Conservation (phyloP, 768 basidiomycete genomes). For the Kwoniella sp. region DNA sequence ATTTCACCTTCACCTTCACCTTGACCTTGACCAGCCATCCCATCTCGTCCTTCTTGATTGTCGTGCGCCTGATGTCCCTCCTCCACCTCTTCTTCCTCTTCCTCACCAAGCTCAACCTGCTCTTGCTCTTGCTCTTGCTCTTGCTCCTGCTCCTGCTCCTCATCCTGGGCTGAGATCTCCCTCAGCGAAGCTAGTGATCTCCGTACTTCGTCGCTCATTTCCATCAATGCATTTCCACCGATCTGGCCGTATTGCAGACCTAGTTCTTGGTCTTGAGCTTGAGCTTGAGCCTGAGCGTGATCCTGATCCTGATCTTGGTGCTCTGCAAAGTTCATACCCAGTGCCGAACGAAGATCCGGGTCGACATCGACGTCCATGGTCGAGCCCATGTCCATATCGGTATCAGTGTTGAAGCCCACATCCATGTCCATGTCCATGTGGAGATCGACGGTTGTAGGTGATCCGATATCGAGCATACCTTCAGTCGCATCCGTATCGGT, state of each 20-base stretch:
- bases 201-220: not conserved
- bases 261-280: not conserved
- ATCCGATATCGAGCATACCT: not conserved
- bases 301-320: not conserved
- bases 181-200: not conserved
- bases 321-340: not conserved
- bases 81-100: constrained; percentile 1
- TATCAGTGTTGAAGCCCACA: not conserved
- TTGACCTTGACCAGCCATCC: not conserved
- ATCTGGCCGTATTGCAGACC: not conserved
- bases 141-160: not conserved
- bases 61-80: not conserved
- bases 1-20: not conserved
- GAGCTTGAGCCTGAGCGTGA: too few species aligned
- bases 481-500: too few species aligned
- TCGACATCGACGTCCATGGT: not conserved
- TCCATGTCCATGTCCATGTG: constrained; percentile 5
- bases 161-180: not conserved
- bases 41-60: not conserved
- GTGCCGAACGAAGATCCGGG: not conserved
- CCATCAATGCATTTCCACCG: not conserved
- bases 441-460: not conserved
- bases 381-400: not conserved
- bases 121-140: constrained; percentile 11
- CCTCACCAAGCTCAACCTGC: not conserved